Evolutionary conservation across 1,284 basidiomycete genomes (phyloP), one percentile per base, ranked within the genome.

Genomic region (Leccinum variabile): DNA sequence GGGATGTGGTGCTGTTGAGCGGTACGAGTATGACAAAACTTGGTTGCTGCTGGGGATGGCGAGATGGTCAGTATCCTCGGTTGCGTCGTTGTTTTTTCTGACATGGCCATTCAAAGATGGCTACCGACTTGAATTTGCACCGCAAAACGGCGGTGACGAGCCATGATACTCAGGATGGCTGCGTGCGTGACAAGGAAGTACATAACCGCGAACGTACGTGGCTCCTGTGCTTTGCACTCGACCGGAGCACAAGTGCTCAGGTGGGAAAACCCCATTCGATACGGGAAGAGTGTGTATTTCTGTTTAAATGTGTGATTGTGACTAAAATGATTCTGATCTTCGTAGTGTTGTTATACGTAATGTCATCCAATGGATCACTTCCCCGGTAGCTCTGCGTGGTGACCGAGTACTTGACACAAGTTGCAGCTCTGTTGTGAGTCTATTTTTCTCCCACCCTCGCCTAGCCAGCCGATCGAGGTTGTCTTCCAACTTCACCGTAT

Each of bases 11-110:
- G 93, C 94, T 5, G 93, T 94, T 41, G 93, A 95, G 76, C 85
- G 93, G 16, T 98, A 94, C 72, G 97, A 99, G 74, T 95, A 98
- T 71, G 97, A 99, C 78, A 89, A 92, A 70, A 98, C 96, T 0
- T 99, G 97, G 95, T 75, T 94, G 69, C 81, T 94, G 57, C 81
- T 96, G 32, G 92, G 93, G 35, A 92, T 94, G 89, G 92, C 85
- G 14, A 92, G 93, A 67, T 81, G 90, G 89, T 90, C n/a, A 5
- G 66, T 50, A 18, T 49, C 37, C 57, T 60, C 22, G 53, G 6
- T 59, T 22, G 1, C 6, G 52, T 11, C n/a, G 41, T 32, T 44
- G 8, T 39, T 30, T 54, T 54, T 25, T 35, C 57, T 68, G 53
- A 71, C 64, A 44, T 54, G 30, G 54, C 16, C 32, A 60, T 65